phyloP scores from a whole-genome alignment of 2,329 filamentous ascomycete species.

The Ceratocystis alfenasii region DNA sequence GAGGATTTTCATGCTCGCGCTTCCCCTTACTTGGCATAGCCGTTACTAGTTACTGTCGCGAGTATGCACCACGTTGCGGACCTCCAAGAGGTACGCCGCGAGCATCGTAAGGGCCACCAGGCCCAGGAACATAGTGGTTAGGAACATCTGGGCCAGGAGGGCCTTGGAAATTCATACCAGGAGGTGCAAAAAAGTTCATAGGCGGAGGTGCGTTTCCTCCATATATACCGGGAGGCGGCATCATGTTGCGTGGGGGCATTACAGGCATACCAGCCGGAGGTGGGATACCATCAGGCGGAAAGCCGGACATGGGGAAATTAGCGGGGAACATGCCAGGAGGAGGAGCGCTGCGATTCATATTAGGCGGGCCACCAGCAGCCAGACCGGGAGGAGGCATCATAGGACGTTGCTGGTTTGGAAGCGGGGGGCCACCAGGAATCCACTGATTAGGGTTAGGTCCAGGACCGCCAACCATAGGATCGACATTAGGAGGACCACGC shows the following conservation, averaged over 20 bases:
- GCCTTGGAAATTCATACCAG: conserved; percentile 40
- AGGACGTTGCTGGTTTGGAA: conserved; percentile 27
- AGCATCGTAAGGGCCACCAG: conserved; percentile 41
- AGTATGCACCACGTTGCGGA: conserved; percentile 33
- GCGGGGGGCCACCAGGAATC: conserved; percentile 35
- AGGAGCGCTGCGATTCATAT: conserved; percentile 35
- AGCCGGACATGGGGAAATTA: conserved; percentile 43
- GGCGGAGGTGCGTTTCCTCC: conserved; percentile 35
- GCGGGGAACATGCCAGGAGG: conserved; percentile 50
- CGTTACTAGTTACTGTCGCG: conserved; percentile 28
- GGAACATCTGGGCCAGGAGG: conserved; percentile 35
- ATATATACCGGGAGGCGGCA: conserved; percentile 48
- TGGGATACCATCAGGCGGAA: conserved; percentile 17
- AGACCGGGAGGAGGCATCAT: conserved; percentile 53
- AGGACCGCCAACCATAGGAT: conserved; percentile 36
- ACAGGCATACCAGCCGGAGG: conserved; percentile 39
- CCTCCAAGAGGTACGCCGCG: conserved; percentile 37
- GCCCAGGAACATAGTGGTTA: conserved; percentile 9
- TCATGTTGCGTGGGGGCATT: conserved; percentile 43
- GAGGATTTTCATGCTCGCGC: too few species aligned
- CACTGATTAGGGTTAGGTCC: conserved; percentile 36
- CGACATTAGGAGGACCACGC: conserved; percentile 49
- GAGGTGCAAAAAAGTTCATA: conserved; percentile 41
- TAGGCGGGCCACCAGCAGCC: conserved; percentile 25
- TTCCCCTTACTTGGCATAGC: too few species aligned